These are phyloP conservation scores for Eragrostis curvula DNA, from an alignment of 176 grass and related monocot genomes.

Conservation along the genomic window DNA sequence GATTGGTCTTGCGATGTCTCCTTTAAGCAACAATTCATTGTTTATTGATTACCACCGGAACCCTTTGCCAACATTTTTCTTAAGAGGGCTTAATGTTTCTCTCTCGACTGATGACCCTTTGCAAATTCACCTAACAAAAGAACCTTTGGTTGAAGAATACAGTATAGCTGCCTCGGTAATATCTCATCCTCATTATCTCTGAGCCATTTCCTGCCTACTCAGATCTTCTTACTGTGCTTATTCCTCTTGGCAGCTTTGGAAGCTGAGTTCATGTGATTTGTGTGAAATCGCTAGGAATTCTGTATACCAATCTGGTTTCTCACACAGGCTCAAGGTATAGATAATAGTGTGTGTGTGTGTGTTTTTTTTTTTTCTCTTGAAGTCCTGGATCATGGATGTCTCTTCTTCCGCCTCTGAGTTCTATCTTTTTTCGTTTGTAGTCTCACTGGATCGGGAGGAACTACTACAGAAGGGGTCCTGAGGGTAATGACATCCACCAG, in stretches of 20 bases:
- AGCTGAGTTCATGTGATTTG: conserved; percentile 83
- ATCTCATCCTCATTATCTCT: not conserved
- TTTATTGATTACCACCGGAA: conserved; percentile 97
- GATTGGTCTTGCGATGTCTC: conserved; percentile 99
- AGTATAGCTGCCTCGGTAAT: conserved; percentile 91
- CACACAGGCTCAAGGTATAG: conserved; percentile 83
- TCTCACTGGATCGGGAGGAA: conserved; percentile 92
- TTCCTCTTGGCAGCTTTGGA: conserved; percentile 79
- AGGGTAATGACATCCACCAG: conserved; percentile 83
- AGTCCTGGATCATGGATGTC: not conserved
- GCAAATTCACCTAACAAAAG: conserved; percentile 98
- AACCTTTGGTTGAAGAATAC: conserved; percentile 98
- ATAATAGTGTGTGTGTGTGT: not conserved
- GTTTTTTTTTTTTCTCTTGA: not conserved
- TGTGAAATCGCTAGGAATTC: conserved; percentile 98
- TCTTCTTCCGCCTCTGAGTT: too few relatives aligned
- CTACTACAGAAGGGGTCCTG: conserved; percentile 83
- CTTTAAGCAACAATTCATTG: conserved; percentile 93
- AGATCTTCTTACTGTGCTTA: conserved; percentile 1
- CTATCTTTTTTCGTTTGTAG: conserved; percentile 44
- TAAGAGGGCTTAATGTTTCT: conserved; percentile 89
- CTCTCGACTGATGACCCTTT: conserved; percentile 93
- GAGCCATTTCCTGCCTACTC: not conserved
- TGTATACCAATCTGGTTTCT: conserved; percentile 89
- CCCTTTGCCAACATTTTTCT: conserved; percentile 86